These are phyloP conservation scores for Erysimum cheiranthoides DNA, from an alignment of 345 rosid genomes.

Conservation along the genomic window DNA sequence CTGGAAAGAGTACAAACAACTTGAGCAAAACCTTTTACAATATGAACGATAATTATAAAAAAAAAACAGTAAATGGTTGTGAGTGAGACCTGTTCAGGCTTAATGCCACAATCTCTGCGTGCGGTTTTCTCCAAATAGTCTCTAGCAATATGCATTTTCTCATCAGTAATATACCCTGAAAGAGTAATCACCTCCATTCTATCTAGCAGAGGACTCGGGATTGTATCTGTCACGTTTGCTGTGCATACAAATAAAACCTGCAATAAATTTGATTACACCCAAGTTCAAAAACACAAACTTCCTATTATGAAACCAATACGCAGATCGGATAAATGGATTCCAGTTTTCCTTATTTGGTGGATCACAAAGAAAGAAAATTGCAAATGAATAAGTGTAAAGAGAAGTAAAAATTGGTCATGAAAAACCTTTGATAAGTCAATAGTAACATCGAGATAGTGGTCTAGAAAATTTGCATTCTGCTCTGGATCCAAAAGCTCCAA, in stretches of 20 bases:
- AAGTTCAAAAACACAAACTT: background rate
- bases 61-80: background rate
- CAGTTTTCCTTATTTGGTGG: background rate
- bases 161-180: conserved; percentile 94
- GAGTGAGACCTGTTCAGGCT: conserved; percentile 74
- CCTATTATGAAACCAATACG: background rate
- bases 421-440: conserved; percentile 88
- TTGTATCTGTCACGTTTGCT: conserved; percentile 81
- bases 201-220: conserved; percentile 88
- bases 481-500: conserved; percentile 97
- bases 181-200: conserved; percentile 94
- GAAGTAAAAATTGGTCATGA: background rate
- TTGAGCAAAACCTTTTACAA: background rate
- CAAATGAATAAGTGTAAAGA: background rate
- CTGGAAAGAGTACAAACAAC: conserved; percentile 48
- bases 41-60: background rate
- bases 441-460: conserved; percentile 90
- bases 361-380: background rate
- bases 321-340: background rate
- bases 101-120: conserved; percentile 80
- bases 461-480: conserved; percentile 93
- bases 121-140: conserved; percentile 80
- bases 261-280: conserved; percentile 8
- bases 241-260: conserved; percentile 99
- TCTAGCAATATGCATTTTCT: conserved; percentile 93